These are phyloP conservation scores for Penicillium diatomitis DNA, from an alignment of 495 filamentous ascomycete species.

Conservation along the genomic window DNA sequence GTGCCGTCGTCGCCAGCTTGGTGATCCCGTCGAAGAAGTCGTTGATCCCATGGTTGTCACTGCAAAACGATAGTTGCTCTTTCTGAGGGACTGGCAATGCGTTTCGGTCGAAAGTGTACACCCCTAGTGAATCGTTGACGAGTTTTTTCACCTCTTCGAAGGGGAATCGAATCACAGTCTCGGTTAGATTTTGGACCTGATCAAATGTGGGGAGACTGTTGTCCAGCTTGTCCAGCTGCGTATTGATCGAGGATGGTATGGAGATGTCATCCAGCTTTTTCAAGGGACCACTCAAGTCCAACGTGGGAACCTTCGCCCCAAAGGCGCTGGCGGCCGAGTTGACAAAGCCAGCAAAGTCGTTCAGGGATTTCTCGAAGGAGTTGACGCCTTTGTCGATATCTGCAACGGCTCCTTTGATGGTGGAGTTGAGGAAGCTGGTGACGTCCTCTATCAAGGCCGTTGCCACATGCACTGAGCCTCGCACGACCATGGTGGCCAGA, in stretches of 20 bases:
- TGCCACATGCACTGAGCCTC: conserved; percentile 63
- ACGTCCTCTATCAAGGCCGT: conserved; percentile 61
- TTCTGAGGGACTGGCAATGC: conserved; percentile 75
- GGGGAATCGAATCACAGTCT: conserved; percentile 60
- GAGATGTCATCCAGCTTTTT: conserved; percentile 56
- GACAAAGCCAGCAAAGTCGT: conserved; percentile 44
- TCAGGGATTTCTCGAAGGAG: conserved; percentile 50
- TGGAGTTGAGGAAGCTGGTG: conserved; percentile 62
- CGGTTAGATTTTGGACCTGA: conserved; percentile 68
- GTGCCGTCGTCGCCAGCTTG: conserved; percentile 49
- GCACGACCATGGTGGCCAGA: conserved; percentile 69
- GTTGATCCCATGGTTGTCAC: conserved; percentile 71
- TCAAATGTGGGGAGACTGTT: conserved; percentile 79
- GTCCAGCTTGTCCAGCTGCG: conserved; percentile 43
- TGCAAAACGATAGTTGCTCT: conserved; percentile 77
- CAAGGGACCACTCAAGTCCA: conserved; percentile 54
- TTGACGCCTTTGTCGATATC: conserved; percentile 48
- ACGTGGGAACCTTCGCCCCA: conserved; percentile 32
- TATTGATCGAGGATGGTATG: conserved; percentile 40
- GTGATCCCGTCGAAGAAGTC: conserved; percentile 73
- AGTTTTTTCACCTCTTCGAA: conserved; percentile 68
- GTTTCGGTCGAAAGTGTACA: conserved; percentile 66
- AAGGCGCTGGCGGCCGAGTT: conserved; percentile 26
- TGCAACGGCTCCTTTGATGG: conserved; percentile 53
- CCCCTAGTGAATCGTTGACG: conserved; percentile 55